Conservation (phyloP, 495 filamentous ascomycete genomes). For the Apiosordaria backusii region DNA sequence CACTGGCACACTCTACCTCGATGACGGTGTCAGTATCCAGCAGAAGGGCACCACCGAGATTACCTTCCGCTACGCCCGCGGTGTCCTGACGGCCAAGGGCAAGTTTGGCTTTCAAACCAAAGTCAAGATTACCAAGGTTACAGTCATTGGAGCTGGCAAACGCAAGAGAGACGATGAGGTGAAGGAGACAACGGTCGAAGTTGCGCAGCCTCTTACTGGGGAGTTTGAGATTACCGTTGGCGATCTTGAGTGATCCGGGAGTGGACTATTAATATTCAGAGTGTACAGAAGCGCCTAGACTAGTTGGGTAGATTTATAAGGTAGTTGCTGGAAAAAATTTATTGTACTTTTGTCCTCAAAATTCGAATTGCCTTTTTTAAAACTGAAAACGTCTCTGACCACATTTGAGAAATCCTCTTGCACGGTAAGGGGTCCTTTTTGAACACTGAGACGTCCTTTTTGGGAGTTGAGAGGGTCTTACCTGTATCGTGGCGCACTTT, state of each 20-base stretch:
- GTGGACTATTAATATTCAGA: neutral
- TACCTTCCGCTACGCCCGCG: slow-evolving; percentile 51
- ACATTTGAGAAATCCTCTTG: no score
- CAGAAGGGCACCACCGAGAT: slow-evolving; percentile 49
- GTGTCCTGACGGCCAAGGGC: slow-evolving; percentile 50
- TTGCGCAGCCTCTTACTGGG: slow-evolving; percentile 16
- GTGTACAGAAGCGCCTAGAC: no score
- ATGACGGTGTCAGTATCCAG: slow-evolving; percentile 57
- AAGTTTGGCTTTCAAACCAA: slow-evolving; percentile 48
- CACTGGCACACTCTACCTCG: slow-evolving; percentile 51
- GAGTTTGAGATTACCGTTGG: slow-evolving; percentile 13
- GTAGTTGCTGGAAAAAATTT: no score
- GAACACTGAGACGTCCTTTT: no score
- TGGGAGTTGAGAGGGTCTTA: no score
- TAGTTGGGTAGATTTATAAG: no score
- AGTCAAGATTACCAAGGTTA: slow-evolving; percentile 55
- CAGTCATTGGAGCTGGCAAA: slow-evolving; percentile 46
- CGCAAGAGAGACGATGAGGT: slow-evolving; percentile 15
- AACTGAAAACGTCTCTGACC: no score
- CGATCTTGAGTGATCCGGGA: neutral
- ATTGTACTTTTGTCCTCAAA: no score
- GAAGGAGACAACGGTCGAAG: slow-evolving; percentile 10
- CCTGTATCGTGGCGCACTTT: no score
- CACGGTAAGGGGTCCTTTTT: no score
- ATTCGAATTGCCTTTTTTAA: no score